phyloP scores from a whole-genome alignment of 208 protist species.

The Crithidia acanthocephali region DNA sequence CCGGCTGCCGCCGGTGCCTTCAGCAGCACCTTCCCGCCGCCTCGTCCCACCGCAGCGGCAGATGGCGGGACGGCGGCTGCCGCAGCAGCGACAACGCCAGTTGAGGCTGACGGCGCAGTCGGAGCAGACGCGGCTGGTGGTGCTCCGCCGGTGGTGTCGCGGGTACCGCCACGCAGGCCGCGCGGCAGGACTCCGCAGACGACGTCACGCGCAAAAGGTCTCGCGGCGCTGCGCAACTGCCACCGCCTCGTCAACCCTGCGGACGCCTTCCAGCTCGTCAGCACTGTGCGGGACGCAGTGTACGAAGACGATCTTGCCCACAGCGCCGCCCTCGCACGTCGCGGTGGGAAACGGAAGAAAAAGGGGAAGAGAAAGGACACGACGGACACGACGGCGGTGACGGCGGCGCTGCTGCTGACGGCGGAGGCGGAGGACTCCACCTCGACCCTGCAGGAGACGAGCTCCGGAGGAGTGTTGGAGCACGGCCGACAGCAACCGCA shows the following conservation, averaged over 20 bases:
- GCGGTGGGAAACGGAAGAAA: not conserved
- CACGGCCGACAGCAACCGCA: conserved; percentile 2
- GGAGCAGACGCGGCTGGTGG: not conserved
- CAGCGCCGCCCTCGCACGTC: not conserved
- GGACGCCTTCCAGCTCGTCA: conserved; percentile 39
- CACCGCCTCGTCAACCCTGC: conserved; percentile 41
- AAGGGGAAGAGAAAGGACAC: not conserved
- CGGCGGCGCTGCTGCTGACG: conserved; percentile 24
- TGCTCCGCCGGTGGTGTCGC: too few species aligned
- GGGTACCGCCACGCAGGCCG: too few species aligned
- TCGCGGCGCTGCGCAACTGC: conserved; percentile 36
- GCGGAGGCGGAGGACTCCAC: not conserved
- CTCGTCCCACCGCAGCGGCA: not conserved
- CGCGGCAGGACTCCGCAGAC: not conserved
- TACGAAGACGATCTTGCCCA: not conserved
- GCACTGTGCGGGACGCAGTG: conserved; percentile 27
- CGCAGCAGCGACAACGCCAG: not conserved
- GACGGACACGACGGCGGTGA: not conserved
- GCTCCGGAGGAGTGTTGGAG: not conserved
- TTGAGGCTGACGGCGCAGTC: not conserved
- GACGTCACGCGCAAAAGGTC: not conserved
- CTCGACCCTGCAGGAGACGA: not conserved
- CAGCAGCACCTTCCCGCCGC: not conserved
- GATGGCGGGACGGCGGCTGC: not conserved
- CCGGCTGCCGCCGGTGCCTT: not conserved